Conservation (phyloP, 345 rosid species). For the Noccaea caerulescens region DNA sequence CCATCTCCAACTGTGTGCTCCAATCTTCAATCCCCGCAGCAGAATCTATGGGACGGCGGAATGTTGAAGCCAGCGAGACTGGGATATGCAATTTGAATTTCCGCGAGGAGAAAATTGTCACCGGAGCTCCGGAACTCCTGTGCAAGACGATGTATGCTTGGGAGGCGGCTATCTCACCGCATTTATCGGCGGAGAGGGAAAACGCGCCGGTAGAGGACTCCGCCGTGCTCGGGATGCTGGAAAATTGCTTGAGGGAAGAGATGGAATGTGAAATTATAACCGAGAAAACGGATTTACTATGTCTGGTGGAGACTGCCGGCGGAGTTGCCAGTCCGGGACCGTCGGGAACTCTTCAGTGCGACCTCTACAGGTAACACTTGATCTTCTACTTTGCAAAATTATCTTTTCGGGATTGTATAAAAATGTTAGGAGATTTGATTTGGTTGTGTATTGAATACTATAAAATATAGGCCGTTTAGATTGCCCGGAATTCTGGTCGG, state of each 20-base stretch:
- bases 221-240: constrained; percentile 52
- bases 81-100: constrained; percentile 60
- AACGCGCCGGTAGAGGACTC: constrained; percentile 55
- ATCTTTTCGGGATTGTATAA: background rate
- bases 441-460: background rate
- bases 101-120: constrained; percentile 48
- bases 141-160: constrained; percentile 81
- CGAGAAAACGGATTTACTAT: constrained; percentile 48
- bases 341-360: constrained; percentile 90
- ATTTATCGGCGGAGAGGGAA: constrained; percentile 85
- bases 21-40: constrained; percentile 63
- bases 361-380: constrained; percentile 65
- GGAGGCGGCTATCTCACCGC: constrained; percentile 90
- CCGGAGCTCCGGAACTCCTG: constrained; percentile 52
- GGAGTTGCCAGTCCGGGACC: constrained; percentile 97
- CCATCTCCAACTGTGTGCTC: constrained; percentile 65
- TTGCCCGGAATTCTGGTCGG: constrained; percentile 94
- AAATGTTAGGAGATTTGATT: background rate
- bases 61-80: constrained; percentile 5
- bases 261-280: constrained; percentile 35
- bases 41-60: constrained; percentile 30
- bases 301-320: constrained; percentile 91
- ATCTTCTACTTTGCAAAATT: constrained; percentile 1
- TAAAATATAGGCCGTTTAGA: constrained; percentile 69
- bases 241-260: constrained; percentile 52